Percentiles rank a stretch among this genome's conserved stretches.
Evolutionary conservation across 768 basidiomycete species (phyloP).

Genomic region (Suillus alpinus): DNA sequence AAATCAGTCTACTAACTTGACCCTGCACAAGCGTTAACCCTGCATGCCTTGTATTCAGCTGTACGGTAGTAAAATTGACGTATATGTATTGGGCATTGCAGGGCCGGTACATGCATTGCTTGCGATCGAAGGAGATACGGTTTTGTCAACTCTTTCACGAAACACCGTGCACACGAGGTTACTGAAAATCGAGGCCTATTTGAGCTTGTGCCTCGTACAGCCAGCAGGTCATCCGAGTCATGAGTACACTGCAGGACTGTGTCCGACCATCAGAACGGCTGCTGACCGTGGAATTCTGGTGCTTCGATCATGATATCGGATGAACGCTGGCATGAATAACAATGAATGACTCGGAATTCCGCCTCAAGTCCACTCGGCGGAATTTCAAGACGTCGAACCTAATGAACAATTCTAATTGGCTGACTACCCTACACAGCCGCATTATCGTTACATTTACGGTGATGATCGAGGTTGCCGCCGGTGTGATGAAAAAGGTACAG

Average conservation of each 20-base stretch:
- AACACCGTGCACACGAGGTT: neutral
- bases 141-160: neutral
- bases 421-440: neutral
- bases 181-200: neutral
- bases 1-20: neutral
- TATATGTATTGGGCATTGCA: neutral
- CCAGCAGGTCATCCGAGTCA: neutral
- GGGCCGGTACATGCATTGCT: neutral
- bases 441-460: neutral
- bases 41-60: neutral
- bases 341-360: neutral
- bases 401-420: neutral
- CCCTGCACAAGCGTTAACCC: neutral
- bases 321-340: neutral
- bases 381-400: neutral
- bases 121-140: neutral
- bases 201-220: neutral
- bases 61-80: neutral
- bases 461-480: slow-evolving; percentile 1
- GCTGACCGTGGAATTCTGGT: neutral
- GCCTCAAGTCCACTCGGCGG: neutral
- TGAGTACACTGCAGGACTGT: neutral
- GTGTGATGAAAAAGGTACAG: neutral
- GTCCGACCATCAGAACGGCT: neutral
- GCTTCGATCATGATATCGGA: neutral